phyloP scores from a whole-genome alignment of 2,329 filamentous ascomycete genomes.

The Fusarium odoratissimum region DNA sequence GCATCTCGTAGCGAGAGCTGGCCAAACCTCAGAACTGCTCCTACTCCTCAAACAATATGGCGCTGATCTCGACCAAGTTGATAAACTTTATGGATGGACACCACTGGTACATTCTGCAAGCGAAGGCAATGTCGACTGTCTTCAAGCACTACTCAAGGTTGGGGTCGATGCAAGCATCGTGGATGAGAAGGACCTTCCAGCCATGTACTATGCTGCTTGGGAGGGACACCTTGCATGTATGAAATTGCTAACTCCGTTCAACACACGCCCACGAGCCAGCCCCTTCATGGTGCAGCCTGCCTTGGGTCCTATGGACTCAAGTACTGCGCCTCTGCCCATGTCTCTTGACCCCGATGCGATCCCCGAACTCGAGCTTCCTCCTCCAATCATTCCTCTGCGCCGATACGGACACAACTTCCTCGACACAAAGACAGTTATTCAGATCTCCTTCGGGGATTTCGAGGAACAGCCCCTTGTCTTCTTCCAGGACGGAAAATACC shows the following conservation, averaged over 20 bases:
- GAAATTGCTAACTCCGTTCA: slow-evolving; percentile 79
- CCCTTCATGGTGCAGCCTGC: slow-evolving; percentile 58
- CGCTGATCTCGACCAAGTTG: slow-evolving; percentile 89
- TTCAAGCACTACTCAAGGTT: slow-evolving; percentile 82
- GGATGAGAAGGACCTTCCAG: slow-evolving; percentile 92
- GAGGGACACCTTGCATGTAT: slow-evolving; percentile 96
- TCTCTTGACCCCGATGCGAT: slow-evolving; percentile 87
- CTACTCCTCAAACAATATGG: slow-evolving; percentile 85
- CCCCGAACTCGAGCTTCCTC: slow-evolving; percentile 89
- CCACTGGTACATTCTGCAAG: slow-evolving; percentile 95
- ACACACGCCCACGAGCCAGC: slow-evolving; percentile 57
- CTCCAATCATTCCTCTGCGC: slow-evolving; percentile 93
- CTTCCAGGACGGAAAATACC: slow-evolving; percentile 97
- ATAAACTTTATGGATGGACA: slow-evolving; percentile 98
- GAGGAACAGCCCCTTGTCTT: slow-evolving; percentile 87
- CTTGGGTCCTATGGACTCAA: slow-evolving; percentile 59
- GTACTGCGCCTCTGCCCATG: slow-evolving; percentile 68
- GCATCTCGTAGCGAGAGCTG: slow-evolving; percentile 91
- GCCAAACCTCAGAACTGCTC: slow-evolving; percentile 82
- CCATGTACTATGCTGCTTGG: slow-evolving; percentile 99
- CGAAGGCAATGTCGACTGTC: slow-evolving; percentile 91
- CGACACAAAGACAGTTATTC: slow-evolving; percentile 95
- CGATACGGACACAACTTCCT: slow-evolving; percentile 98
- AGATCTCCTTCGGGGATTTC: slow-evolving; percentile 86
- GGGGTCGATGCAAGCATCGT: slow-evolving; percentile 82